These are phyloP conservation scores for Chrysopogon serrulatus DNA, from an alignment of 176 grass and related monocot genomes.

Conservation along the genomic window DNA sequence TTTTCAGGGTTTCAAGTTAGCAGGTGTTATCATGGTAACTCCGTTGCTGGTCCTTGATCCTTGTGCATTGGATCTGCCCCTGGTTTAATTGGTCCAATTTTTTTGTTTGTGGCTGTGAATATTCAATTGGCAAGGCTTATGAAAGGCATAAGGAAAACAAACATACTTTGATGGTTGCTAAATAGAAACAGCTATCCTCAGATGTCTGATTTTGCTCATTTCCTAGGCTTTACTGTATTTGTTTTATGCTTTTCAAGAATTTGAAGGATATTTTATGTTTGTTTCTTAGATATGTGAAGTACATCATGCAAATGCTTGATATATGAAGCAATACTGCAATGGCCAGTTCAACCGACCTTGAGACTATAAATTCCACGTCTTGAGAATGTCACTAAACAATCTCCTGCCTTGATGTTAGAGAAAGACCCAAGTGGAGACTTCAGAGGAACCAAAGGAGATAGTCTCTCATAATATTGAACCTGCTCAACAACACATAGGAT, in stretches of 20 bases:
- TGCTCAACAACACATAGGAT: slow-evolving; percentile 20
- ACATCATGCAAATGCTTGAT: slow-evolving; percentile 19
- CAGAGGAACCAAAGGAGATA: slow-evolving; percentile 86
- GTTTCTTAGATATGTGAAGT: not conserved
- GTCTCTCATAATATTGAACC: slow-evolving; percentile 93
- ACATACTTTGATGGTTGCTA: slow-evolving; percentile 6
- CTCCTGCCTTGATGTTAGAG: slow-evolving; percentile 73
- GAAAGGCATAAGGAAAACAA: not conserved
- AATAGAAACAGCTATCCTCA: not conserved
- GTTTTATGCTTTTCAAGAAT: not conserved
- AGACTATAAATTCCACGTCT: slow-evolving; percentile 66
- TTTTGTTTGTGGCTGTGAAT: not conserved
- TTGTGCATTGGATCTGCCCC: not conserved
- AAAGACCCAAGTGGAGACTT: slow-evolving; percentile 75
- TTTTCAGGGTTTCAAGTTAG: not conserved
- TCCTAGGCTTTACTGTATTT: not conserved
- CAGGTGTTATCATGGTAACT: not conserved
- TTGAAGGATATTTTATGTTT: not conserved
- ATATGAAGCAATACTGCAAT: slow-evolving; percentile 5
- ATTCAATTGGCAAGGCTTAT: not conserved
- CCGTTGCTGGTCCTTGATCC: not conserved
- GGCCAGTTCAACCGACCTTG: slow-evolving; percentile 57
- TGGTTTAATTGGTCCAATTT: not conserved
- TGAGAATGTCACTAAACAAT: slow-evolving; percentile 92
- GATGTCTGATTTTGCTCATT: not conserved